Evolutionary conservation across 768 basidiomycete species (phyloP), one percentile per base, ranked within the genome.

Genomic region (Tricholoma hemisulphureum): DNA sequence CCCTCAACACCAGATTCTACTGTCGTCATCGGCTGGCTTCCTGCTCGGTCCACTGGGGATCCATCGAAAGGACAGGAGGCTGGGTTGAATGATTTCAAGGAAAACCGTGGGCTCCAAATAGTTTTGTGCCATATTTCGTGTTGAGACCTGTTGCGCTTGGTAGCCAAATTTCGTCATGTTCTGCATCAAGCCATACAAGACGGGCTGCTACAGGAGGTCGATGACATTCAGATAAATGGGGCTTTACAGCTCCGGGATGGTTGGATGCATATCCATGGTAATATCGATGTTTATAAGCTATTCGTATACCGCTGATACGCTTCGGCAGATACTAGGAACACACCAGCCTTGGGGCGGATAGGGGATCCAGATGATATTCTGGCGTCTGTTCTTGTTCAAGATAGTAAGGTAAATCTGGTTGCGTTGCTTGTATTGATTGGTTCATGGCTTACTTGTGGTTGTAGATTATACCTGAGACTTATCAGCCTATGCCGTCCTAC

Each of bases 311-410:
- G n/a, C 46, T 16, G 31, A 62, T 34, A 10, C 45, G 51, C 63
- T 41, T 52, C 28, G 4, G 16, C 51, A 92, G 91, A 93, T 66
- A 76, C 79, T 48, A 80, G 91, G 39, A 93, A 93, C 56, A 65
- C 90, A 6, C 92, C 91, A 1, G 80, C 89, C 11, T 68, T 90
- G 7, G 87, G 85, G 1, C 79, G 91, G 45, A 87, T 92, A 51
- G 89, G 90, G 13, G 88, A 91, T 65, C 87, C 89, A 1, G 91
- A 93, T 63, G 92, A 93, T 69, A 93, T 93, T 58, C 78, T 93
- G 46, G 91, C 80, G 2, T 81, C 87, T 2, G 90, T 93, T 10
- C 75, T 86, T 6, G 89, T 93, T 4, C 75, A 87, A 58, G 78
- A 85, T 56, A 83, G 89, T 66, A 80, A 86, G 77, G 46, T 49